A percentile compares a stretch with the other conserved stretches of the same genome.
phyloP scores from a whole-genome alignment of 768 basidiomycete genomes.

The Russula brevipes region DNA sequence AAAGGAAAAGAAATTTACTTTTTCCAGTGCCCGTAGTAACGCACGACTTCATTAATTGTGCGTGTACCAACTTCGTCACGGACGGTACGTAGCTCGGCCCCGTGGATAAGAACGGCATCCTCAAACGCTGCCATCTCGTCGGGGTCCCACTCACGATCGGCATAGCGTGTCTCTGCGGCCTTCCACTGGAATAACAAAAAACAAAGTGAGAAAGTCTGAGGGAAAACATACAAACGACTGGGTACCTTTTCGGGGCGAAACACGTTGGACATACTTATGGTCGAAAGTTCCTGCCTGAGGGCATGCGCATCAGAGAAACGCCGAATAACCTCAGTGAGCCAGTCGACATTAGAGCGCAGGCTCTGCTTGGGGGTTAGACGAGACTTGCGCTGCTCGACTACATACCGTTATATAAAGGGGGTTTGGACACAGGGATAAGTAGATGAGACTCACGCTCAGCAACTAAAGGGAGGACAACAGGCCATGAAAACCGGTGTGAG shows the following conservation, averaged over 20 bases:
- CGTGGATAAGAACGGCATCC: constrained; percentile 64
- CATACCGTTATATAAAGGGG: background rate
- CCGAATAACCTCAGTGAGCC: constrained; percentile 69
- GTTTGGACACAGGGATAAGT: background rate
- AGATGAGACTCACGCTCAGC: constrained; percentile 46
- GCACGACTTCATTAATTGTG: constrained; percentile 70
- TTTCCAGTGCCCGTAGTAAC: constrained; percentile 85
- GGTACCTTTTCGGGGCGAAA: constrained; percentile 61
- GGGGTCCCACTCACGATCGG: constrained; percentile 64
- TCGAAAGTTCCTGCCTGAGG: constrained; percentile 49
- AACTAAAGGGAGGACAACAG: constrained; percentile 36
- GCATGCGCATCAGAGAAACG: constrained; percentile 66
- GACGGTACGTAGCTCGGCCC: constrained; percentile 75
- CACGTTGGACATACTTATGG: constrained; percentile 58
- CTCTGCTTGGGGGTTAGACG: constrained; percentile 49
- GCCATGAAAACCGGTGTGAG: constrained; percentile 17
- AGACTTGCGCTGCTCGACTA: constrained; percentile 65
- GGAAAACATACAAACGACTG: background rate
- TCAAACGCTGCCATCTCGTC: constrained; percentile 73
- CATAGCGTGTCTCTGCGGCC: constrained; percentile 56
- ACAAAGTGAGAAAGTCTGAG: constrained; percentile 11
- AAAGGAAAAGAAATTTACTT: constrained; percentile 42
- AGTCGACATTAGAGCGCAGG: constrained; percentile 64
- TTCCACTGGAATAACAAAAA: constrained; percentile 54
- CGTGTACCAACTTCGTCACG: constrained; percentile 68